Base-by-base conservation (phyloP, 345 rosid species). In the Physaria fendleri region DNA sequence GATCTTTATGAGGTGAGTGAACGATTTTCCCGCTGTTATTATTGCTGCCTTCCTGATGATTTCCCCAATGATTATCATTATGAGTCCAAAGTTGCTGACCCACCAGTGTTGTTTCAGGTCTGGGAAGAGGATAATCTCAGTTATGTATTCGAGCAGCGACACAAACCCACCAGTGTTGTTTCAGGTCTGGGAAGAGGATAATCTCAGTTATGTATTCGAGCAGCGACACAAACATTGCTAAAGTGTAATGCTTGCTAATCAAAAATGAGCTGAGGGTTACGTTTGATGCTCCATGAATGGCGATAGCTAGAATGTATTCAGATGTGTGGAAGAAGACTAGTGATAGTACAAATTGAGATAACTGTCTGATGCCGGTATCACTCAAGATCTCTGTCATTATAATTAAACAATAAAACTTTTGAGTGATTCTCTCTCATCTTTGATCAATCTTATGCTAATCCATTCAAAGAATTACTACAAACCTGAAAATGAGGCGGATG, bases 1-100 rank as follows among this genome's bases (percentile, higher is more conserved):
- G 29, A 64, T 43, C 74, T 71, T 79, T 39, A 83, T 81, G 13
- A 79, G 71, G 63, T 86, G 94, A 1, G 94, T 81, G 72, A 83
- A 86, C 17, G 85, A 62, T 12, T 35, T 67, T 6, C 87, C 82
- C 1, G 90, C 94, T n/a, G 84, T 86, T 47, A 79, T 59, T 47
- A 83, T 71, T 0, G 84, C 87, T 60, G 71, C 16, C 52, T 79
- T 86, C 52, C 84, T 47, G 33, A 81, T 76, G 40, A 71, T 32
- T 68, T 85, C 85, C 9, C 89, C 89, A 1, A 59, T 12, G 13
- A 76, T 8, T 35, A 85, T 77, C 74, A 73, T 43, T 7, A 53
- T 55, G 50, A 85, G 83, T n/a, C 89, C 93, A 2, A 64, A 13
- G 53, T 78, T 71, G 77, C 83, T 81, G 17, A 83, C 7, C 87